These are phyloP conservation scores for Biancaea sappan DNA, from an alignment of 306 rosid genomes.

Conservation along the genomic window DNA sequence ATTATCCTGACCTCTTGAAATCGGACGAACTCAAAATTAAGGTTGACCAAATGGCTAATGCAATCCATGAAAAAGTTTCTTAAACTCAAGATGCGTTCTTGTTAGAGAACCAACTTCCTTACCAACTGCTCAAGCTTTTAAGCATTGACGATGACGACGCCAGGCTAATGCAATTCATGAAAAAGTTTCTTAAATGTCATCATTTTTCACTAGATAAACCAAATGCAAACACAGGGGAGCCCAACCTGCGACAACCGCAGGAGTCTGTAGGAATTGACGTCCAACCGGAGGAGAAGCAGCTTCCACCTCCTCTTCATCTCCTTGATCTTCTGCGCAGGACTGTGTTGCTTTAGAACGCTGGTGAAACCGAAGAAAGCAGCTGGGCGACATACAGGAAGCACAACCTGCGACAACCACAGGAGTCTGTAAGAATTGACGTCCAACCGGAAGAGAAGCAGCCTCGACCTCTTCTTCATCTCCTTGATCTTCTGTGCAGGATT, in stretches of 20 bases:
- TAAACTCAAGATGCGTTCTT: constrained; percentile 9
- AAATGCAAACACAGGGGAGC: not conserved
- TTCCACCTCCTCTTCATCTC: not conserved
- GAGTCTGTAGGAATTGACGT: no score
- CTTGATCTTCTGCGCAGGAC: not conserved
- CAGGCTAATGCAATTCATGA: not conserved
- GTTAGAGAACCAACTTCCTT: constrained; percentile 31
- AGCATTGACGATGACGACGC: no score
- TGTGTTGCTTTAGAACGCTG: no score
- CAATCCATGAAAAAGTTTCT: no score
- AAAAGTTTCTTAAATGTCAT: not conserved
- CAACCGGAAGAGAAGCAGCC: no score
- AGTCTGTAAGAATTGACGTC: no score
- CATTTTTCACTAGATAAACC: not conserved
- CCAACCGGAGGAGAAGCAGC: no score
- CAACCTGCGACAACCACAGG: no score
- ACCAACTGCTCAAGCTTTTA: not conserved
- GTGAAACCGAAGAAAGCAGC: no score
- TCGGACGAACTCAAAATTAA: not conserved
- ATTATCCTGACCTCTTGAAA: not conserved
- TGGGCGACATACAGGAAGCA: not conserved
- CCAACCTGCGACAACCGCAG: no score
- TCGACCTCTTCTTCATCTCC: not conserved
- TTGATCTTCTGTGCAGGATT: not conserved
- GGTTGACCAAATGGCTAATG: constrained; percentile 3